These are phyloP conservation scores for Suillus cothurnatus DNA, from an alignment of 768 basidiomycete species.

Conservation along the genomic window DNA sequence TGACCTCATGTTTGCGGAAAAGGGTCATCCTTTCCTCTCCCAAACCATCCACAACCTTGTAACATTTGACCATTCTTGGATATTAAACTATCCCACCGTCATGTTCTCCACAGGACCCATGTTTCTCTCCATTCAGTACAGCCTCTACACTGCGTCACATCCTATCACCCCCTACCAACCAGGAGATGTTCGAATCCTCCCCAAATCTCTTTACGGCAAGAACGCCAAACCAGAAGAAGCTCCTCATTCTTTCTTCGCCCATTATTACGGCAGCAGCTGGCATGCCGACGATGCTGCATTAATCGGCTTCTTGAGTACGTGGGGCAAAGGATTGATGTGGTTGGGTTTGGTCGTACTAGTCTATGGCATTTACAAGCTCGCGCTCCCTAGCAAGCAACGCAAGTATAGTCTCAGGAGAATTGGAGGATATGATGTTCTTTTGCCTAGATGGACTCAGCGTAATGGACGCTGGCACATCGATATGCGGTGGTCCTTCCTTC, in stretches of 20 bases:
- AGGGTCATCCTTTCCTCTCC: slow-evolving; percentile 84
- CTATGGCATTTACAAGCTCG: slow-evolving; percentile 61
- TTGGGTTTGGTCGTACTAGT: slow-evolving; percentile 74
- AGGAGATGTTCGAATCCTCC: slow-evolving; percentile 85
- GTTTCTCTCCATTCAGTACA: slow-evolving; percentile 96
- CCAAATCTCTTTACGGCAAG: slow-evolving; percentile 98
- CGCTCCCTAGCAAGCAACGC: slow-evolving; percentile 59
- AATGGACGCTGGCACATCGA: slow-evolving; percentile 78
- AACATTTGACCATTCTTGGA: slow-evolving; percentile 91
- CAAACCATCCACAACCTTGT: slow-evolving; percentile 91
- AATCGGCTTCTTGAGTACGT: slow-evolving; percentile 86
- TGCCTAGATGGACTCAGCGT: slow-evolving; percentile 72
- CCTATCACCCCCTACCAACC: slow-evolving; percentile 52
- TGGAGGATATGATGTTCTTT: slow-evolving; percentile 75
- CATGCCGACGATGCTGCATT: slow-evolving; percentile 98
- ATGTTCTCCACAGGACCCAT: slow-evolving; percentile 99
- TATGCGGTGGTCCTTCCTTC: slow-evolving; percentile 55
- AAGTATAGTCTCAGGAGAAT: slow-evolving; percentile 60
- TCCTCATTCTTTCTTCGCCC: slow-evolving; percentile 92
- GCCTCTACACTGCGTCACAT: slow-evolving; percentile 76
- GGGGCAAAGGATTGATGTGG: slow-evolving; percentile 91
- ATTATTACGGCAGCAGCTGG: slow-evolving; percentile 98
- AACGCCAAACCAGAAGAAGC: slow-evolving; percentile 84
- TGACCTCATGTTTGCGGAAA: slow-evolving; percentile 92
- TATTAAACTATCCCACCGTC: slow-evolving; percentile 98